Conservation (phyloP, 441 rosid species). For the Syzygium syzygioides region DNA sequence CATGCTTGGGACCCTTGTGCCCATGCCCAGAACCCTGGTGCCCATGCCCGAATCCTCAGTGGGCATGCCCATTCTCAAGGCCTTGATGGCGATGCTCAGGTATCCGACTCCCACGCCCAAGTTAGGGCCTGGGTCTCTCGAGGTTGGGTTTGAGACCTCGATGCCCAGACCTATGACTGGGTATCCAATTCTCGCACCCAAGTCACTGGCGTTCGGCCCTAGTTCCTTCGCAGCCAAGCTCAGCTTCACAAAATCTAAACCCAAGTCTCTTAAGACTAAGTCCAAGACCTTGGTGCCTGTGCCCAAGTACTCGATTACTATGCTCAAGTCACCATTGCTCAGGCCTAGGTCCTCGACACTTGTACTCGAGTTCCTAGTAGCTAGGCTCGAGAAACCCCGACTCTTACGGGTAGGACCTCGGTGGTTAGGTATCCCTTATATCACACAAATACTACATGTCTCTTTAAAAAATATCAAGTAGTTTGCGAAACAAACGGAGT, state of each 20-base stretch:
- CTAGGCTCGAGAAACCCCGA: too few species aligned
- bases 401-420: too few species aligned
- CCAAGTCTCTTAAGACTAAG: neutral
- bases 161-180: neutral
- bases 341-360: neutral
- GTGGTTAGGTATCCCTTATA: neutral
- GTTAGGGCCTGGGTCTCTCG: neutral
- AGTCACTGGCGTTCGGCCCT: neutral
- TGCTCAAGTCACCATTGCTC: neutral
- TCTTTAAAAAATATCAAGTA: too few species aligned
- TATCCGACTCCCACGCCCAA: neutral
- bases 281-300: neutral
- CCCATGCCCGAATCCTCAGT: too few species aligned
- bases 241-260: neutral
- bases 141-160: neutral
- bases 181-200: neutral
- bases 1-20: neutral
- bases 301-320: neutral
- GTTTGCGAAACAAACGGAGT: neutral
- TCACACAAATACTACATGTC: neutral
- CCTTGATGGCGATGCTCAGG: neutral
- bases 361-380: accelerated
- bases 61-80: too few species aligned
- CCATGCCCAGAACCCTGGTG: neutral
- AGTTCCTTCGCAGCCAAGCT: neutral